Base-by-base conservation (phyloP, 768 basidiomycete species). In the Pleurotus sapidus region DNA sequence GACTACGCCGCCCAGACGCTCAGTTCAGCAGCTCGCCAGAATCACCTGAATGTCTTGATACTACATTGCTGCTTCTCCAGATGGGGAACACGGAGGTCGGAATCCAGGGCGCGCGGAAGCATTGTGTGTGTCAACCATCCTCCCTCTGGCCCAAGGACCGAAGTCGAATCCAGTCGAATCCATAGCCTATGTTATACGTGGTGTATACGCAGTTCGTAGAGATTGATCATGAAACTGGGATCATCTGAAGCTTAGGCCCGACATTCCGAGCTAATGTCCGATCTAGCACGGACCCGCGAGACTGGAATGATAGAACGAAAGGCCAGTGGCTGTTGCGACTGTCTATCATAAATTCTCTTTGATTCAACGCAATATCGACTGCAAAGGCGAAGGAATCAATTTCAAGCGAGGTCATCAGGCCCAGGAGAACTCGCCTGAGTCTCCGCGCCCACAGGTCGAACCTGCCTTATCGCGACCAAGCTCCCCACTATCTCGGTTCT, bases 391-490 rank as follows among this genome's bases (percentile, higher is more conserved):
- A 34, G 30, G 30, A 34, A 34, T 34, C 30, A 34, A 34, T 43
- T 43, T 20, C 15, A 43, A 14, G 42, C 42, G 20, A 43, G 5
- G 42, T n/a, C n/a, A 43, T 43, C 42, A 43, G 42, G 42, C 9
- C 42, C 42, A 43, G 20, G 42, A 43, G 20, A n/a, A n/a, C 34
- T 25, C 8, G n/a, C 27, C 49, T n/a, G 5, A 38, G 49, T 50
- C 49, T 50, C 49, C 34, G 27, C 20, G 11, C 20, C 30, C 23
- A 12, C 49, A 50, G 49, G 12, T 38, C 49, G 49, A 50, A 50
- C 49, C 49, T 50, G 49, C 49, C 49, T 50, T 50, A 50, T 50
- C 49, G 15, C 30, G 49, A 15, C 47, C 18, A 49, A 3, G 23
- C 47, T 23, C n/a, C 17, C 49, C 49, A 14, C n/a, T 34, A 14